phyloP scores from a whole-genome alignment of 805 yeast genomes.

The Kazachstania kunashirensis region DNA sequence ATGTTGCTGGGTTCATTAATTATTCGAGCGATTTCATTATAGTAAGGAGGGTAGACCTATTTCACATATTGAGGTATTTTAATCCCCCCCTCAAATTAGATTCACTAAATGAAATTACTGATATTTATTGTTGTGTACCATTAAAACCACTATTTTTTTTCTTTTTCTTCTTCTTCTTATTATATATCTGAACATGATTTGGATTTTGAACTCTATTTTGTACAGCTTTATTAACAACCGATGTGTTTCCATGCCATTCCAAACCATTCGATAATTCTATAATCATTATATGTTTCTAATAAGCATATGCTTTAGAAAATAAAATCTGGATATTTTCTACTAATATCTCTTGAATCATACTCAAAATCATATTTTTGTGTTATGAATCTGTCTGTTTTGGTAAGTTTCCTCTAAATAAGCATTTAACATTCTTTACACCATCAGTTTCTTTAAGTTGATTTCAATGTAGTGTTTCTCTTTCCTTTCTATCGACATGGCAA shows the following conservation, averaged over 20 bases:
- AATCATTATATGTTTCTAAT: slow-evolving; percentile 39
- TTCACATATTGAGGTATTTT: slow-evolving; percentile 1
- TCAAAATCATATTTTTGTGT: slow-evolving; percentile 26
- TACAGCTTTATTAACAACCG: slow-evolving; percentile 32
- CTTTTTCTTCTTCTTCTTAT: too few relatives aligned
- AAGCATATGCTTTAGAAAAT: slow-evolving; percentile 31
- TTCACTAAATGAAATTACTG: background rate
- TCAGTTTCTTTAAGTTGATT: slow-evolving; percentile 33
- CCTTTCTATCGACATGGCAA: slow-evolving; percentile 59
- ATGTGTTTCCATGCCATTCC: slow-evolving; percentile 27
- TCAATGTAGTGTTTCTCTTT: slow-evolving; percentile 37
- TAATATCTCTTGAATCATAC: slow-evolving; percentile 36
- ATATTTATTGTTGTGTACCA: background rate
- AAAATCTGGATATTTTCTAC: slow-evolving; percentile 34
- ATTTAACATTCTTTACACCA: slow-evolving; percentile 40
- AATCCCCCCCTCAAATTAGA: background rate
- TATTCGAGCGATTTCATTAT: too few relatives aligned
- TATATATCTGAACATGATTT: too few relatives aligned
- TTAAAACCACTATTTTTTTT: background rate
- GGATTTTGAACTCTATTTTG: slow-evolving; percentile 20
- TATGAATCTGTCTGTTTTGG: slow-evolving; percentile 27
- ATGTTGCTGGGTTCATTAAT: too few relatives aligned
- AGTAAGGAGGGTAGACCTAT: background rate
- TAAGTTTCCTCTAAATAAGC: slow-evolving; percentile 45
- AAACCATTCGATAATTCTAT: slow-evolving; percentile 40